These are phyloP conservation scores for Scleroderma citrinum DNA, from an alignment of 768 basidiomycete genomes.

Conservation along the genomic window DNA sequence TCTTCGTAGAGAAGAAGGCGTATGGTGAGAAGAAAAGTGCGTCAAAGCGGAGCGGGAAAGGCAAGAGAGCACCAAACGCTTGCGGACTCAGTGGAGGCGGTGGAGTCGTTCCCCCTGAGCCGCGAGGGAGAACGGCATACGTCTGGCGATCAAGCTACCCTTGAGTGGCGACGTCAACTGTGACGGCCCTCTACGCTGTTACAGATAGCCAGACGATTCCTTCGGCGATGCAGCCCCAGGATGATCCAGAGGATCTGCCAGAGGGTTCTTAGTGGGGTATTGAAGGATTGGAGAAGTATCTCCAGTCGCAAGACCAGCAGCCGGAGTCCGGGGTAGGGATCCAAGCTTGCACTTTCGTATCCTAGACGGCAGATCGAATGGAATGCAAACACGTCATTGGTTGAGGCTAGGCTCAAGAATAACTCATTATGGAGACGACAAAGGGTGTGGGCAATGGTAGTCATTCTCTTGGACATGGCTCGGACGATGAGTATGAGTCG, in stretches of 20 bases:
- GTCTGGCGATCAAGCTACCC: slow-evolving; percentile 51
- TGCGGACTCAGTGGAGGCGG: slow-evolving; percentile 49
- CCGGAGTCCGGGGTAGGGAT: slow-evolving; percentile 63
- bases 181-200: slow-evolving; percentile 67
- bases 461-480: slow-evolving; percentile 21
- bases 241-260: slow-evolving; percentile 41
- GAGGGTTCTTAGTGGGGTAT: slow-evolving; percentile 28
- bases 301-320: slow-evolving; percentile 22
- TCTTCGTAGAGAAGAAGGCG: slow-evolving; percentile 25
- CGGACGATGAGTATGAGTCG: slow-evolving; percentile 53
- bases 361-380: slow-evolving; percentile 63
- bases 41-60: slow-evolving; percentile 35
- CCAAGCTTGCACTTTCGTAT: slow-evolving; percentile 63
- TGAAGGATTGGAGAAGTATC: slow-evolving; percentile 31
- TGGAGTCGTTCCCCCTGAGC: slow-evolving; percentile 45
- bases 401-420: slow-evolving; percentile 43
- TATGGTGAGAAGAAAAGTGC: slow-evolving; percentile 28
- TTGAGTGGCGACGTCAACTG: slow-evolving; percentile 42
- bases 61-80: slow-evolving; percentile 28
- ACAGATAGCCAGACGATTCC: slow-evolving; percentile 61
- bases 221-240: slow-evolving; percentile 26
- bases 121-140: slow-evolving; percentile 26
- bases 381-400: slow-evolving; percentile 33
- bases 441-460: slow-evolving; percentile 3
- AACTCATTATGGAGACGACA: slow-evolving; percentile 56